Base-by-base conservation (phyloP, 768 basidiomycete species). In the Lentinula detonsa region DNA sequence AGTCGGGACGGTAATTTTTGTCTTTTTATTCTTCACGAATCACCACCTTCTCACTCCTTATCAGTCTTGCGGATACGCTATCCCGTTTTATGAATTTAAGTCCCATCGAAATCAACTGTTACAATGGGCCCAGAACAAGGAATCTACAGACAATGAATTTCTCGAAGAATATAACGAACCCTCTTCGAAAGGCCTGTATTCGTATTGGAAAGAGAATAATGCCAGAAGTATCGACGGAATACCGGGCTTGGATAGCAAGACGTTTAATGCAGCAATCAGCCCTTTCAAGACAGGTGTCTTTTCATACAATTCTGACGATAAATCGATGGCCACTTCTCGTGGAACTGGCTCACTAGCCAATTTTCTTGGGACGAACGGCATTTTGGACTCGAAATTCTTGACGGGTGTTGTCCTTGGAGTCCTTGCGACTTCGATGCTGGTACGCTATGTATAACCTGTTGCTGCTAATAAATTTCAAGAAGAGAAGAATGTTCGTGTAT, bases 51-150 rank as follows among this genome's bases (percentile, higher is more conserved):
- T 43, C 43, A 31, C 28, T 48, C 6, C 34, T 33, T 31, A 3
- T 50, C 55, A 81, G 81, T 78, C 79, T 2, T 83, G 78, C 61
- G 80, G 81, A 35, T 82, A 70, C 59, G 74, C 70, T 0, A 71
- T 81, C 15, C 81, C 80, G 6, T 68, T 70, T 60, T 81, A 72
- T 65, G 65, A 68, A 51, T 79, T 70, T 64, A 59, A 71, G 5
- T 67, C 68, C 10, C 74, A 78, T 39, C 76, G 81, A n/a, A 73
- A 72, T 21, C 63, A 70, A 16, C 74, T 79, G 2, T 69, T 74
- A 53, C 68, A 74, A 21, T 77, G 57, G 59, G 70, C 68, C 55
- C 69, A 66, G 35, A 55, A 56, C 39, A 60, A 69, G 18, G 56
- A 57, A 31, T 35, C 56, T 28, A 18, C 13, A 57, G 56, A 57